These are phyloP conservation scores for Recurvomyces mirabilis DNA, from an alignment of 495 filamentous ascomycete genomes.

Conservation along the genomic window DNA sequence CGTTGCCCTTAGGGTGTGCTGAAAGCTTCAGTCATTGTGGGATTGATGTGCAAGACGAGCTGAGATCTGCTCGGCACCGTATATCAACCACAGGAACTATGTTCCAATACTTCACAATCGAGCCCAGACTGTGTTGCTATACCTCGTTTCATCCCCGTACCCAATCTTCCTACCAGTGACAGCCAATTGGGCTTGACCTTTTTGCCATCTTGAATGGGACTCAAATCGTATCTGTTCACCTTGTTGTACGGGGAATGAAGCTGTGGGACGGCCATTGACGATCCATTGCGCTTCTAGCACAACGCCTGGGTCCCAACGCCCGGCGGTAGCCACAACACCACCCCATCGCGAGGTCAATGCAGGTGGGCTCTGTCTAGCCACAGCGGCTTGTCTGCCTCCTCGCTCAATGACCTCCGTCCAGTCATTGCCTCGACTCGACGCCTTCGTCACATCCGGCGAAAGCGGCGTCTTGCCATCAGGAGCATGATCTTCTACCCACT, in stretches of 20 bases:
- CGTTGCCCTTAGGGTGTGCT: too few species aligned
- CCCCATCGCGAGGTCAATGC: background rate
- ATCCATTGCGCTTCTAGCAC: slow-evolving; percentile 18
- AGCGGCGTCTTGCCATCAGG: slow-evolving; percentile 18
- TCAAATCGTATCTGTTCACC: background rate
- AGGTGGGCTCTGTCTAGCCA: slow-evolving; percentile 13
- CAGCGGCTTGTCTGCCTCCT: slow-evolving; percentile 17
- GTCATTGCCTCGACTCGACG: slow-evolving; percentile 8
- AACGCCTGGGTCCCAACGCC: slow-evolving; percentile 20
- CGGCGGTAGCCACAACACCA: slow-evolving; percentile 2
- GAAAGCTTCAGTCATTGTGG: too few species aligned
- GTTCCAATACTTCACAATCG: background rate
- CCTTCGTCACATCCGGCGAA: background rate
- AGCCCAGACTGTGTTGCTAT: slow-evolving; percentile 3
- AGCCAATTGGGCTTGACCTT: slow-evolving; percentile 4
- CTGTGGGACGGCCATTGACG: slow-evolving; percentile 7
- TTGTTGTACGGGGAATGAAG: slow-evolving; percentile 11
- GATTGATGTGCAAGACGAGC: too few species aligned
- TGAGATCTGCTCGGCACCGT: too few species aligned
- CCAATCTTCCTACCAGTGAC: slow-evolving; percentile 13
- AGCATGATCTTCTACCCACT: slow-evolving; percentile 14
- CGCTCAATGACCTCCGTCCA: slow-evolving; percentile 12
- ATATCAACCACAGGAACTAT: too few species aligned
- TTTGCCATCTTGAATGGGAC: background rate
- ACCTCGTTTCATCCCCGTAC: slow-evolving; percentile 13